phyloP scores from a whole-genome alignment of 2,329 filamentous ascomycete species.

The Verticillium nonalfalfae region DNA sequence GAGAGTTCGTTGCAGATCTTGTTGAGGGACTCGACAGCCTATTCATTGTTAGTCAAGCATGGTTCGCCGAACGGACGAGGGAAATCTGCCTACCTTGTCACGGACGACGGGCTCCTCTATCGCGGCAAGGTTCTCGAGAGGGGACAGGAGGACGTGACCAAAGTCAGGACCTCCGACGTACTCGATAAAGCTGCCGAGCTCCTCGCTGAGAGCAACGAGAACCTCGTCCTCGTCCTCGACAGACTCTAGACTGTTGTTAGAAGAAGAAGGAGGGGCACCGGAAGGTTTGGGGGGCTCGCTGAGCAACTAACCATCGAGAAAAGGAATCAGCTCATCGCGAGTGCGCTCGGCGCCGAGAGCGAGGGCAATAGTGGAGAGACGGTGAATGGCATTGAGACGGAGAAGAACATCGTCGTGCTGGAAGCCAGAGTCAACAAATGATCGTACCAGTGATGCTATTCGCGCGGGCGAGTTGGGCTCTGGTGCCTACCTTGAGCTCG shows the following conservation, averaged over 20 bases:
- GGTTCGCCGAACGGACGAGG: constrained; percentile 7
- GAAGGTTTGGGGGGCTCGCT: background rate
- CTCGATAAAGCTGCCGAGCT: constrained; percentile 93
- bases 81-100: constrained; percentile 68
- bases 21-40: constrained; percentile 98
- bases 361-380: constrained; percentile 95
- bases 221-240: constrained; percentile 99
- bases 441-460: background rate
- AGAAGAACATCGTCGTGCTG: constrained; percentile 98
- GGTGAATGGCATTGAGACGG: constrained; percentile 96
- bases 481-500: constrained; percentile 83
- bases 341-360: constrained; percentile 94
- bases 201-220: constrained; percentile 91
- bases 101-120: constrained; percentile 97
- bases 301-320: constrained; percentile 79
- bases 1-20: constrained; percentile 96
- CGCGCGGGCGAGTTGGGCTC: background rate
- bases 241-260: constrained; percentile 61
- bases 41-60: constrained; percentile 6
- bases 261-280: constrained; percentile 8
- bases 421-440: constrained; percentile 1
- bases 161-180: constrained; percentile 93
- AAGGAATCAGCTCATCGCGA: constrained; percentile 96
- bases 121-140: constrained; percentile 93
- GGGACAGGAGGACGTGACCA: constrained; percentile 93